phyloP scores from a whole-genome alignment of 2,329 filamentous ascomycete genomes.

The Fusarium buharicum region DNA sequence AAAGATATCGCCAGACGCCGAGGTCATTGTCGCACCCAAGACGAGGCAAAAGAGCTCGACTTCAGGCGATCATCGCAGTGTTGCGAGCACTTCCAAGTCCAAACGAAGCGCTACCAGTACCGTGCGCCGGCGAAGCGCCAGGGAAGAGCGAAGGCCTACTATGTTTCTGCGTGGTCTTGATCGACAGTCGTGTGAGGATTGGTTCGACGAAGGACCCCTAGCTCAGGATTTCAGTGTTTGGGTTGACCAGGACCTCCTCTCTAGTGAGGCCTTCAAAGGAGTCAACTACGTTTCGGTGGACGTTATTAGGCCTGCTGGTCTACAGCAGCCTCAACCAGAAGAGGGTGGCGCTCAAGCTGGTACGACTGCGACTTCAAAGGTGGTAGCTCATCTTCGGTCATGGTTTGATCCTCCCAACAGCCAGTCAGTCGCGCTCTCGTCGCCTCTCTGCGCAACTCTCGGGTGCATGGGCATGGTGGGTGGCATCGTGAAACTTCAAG shows the following conservation, averaged over 20 bases:
- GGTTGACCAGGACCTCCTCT: conserved; percentile 82
- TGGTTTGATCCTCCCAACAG: conserved; percentile 92
- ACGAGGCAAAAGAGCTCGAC: conserved; percentile 75
- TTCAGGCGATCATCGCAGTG: conserved; percentile 80
- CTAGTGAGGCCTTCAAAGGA: conserved; percentile 77
- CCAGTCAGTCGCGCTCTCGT: conserved; percentile 82
- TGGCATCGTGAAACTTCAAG: conserved; percentile 86
- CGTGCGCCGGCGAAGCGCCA: conserved; percentile 63
- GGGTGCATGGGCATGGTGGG: conserved; percentile 80
- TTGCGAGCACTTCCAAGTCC: conserved; percentile 80
- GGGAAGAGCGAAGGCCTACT: conserved; percentile 73
- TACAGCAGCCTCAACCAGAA: conserved; percentile 76
- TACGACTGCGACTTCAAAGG: conserved; percentile 58
- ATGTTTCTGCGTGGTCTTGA: conserved; percentile 86
- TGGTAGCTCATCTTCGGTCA: conserved; percentile 78
- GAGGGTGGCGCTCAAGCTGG: conserved; percentile 69
- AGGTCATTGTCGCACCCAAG: conserved; percentile 97
- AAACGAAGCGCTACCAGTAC: conserved; percentile 83
- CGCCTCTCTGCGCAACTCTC: conserved; percentile 77
- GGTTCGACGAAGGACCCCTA: conserved; percentile 77
- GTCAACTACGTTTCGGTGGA: conserved; percentile 83
- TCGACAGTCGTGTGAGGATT: conserved; percentile 73
- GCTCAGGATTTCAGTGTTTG: conserved; percentile 76
- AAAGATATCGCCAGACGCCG: conserved; percentile 92
- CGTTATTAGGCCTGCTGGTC: conserved; percentile 83